Percentiles rank a stretch among this genome's conserved stretches.
Evolutionary conservation across 768 basidiomycete species (phyloP).

Genomic region (Amyloporia xantha): DNA sequence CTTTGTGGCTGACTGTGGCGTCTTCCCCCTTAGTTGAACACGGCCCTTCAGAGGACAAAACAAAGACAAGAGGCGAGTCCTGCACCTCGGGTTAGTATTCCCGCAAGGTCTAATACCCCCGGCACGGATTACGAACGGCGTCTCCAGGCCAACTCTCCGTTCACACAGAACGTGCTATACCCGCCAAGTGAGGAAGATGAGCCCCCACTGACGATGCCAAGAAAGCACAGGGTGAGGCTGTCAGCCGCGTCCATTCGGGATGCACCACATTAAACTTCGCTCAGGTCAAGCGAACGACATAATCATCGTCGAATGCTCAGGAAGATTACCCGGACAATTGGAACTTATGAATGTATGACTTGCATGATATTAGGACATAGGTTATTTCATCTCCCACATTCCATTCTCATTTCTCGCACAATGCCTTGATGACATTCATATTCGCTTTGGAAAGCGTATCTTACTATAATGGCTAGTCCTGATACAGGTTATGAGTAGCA

Average conservation of each 20-base stretch:
- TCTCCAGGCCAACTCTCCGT: not conserved
- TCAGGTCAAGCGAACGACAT: not conserved
- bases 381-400: not conserved
- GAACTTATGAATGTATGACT: no score
- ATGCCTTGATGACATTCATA: not conserved
- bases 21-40: conserved; percentile 15
- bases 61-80: conserved; percentile 16
- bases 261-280: not conserved
- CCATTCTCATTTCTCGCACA: not conserved
- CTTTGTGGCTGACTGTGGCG: not conserved
- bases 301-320: no score
- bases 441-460: not conserved
- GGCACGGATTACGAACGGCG: not conserved
- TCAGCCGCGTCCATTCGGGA: not conserved
- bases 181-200: conserved; percentile 16
- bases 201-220: conserved; percentile 17
- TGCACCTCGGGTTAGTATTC: conserved; percentile 11
- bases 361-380: not conserved
- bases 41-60: conserved; percentile 19
- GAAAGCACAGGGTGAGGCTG: conserved; percentile 15
- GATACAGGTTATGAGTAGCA: conserved; percentile 16
- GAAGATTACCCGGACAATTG: no score
- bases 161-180: not conserved
- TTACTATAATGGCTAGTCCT: not conserved
- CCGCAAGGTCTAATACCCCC: not conserved